These are phyloP conservation scores for Ophiosphaerella narmari DNA, from an alignment of 2,329 filamentous ascomycete species.

Conservation along the genomic window DNA sequence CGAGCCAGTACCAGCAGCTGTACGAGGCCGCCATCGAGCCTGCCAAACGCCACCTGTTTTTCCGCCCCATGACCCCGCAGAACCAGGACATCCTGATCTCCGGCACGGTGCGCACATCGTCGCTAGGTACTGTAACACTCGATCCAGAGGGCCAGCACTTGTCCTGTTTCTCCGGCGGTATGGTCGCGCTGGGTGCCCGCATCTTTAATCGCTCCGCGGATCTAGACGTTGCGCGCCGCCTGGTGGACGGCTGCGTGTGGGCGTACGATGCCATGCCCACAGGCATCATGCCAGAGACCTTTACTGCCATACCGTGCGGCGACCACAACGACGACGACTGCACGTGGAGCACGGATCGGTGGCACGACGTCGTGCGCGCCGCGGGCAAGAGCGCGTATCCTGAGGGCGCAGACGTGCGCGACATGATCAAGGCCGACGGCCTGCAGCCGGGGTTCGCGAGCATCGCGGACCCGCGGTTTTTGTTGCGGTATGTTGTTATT, in stretches of 20 bases:
- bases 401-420: conserved; percentile 21
- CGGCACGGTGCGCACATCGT: conserved; percentile 56
- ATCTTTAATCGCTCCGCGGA: conserved; percentile 58
- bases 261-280: conserved; percentile 55
- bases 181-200: conserved; percentile 58
- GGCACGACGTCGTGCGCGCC: conserved; percentile 46
- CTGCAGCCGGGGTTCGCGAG: conserved; percentile 49
- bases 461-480: conserved; percentile 46
- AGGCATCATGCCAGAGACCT: conserved; percentile 61
- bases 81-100: conserved; percentile 75
- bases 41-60: conserved; percentile 75
- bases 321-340: conserved; percentile 47
- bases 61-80: conserved; percentile 72
- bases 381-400: conserved; percentile 13
- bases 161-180: conserved; percentile 60
- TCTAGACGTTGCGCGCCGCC: conserved; percentile 54
- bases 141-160: conserved; percentile 56
- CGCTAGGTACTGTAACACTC: conserved; percentile 50
- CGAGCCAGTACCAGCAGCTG: conserved; percentile 72
- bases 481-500: conserved; percentile 43
- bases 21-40: conserved; percentile 71
- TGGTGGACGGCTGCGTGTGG: conserved; percentile 63
- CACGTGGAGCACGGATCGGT: conserved; percentile 49
- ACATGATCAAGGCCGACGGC: conserved; percentile 45
- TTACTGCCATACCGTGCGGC: conserved; percentile 50